Evolutionary conservation across 805 yeast species (phyloP).

Genomic region (Jamesozyma jinghongensis): DNA sequence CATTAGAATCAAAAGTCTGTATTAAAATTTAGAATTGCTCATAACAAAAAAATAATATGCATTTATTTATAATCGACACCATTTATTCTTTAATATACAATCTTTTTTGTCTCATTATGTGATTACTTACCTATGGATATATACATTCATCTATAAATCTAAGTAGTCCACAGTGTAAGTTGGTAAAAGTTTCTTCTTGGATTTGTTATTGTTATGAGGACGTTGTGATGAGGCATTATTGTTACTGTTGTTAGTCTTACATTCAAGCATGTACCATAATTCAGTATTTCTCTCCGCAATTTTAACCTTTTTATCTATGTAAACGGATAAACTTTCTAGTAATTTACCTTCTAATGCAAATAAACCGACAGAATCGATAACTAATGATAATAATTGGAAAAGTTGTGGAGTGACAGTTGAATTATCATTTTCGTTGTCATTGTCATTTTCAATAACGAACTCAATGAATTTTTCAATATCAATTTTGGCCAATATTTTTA

Average conservation of each 20-base stretch:
- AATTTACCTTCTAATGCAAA: constrained; percentile 25
- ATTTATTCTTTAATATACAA: constrained; percentile 1
- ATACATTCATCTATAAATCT: constrained; percentile 12
- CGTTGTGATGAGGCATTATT: constrained; percentile 2
- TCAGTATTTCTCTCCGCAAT: constrained; percentile 26
- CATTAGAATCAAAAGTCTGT: not conserved
- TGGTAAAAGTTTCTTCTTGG: constrained; percentile 10
- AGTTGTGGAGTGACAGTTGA: constrained; percentile 17
- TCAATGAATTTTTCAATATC: constrained; percentile 28
- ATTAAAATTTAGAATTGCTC: too few relatives aligned
- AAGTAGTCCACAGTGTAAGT: constrained; percentile 27
- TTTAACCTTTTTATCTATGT: constrained; percentile 19
- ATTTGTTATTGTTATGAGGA: constrained; percentile 4
- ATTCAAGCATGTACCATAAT: constrained; percentile 24
- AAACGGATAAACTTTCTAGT: constrained; percentile 17
- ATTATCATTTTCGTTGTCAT: constrained; percentile 1
- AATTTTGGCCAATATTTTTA: constrained; percentile 27
- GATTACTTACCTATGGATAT: not conserved
- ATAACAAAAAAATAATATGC: too few relatives aligned
- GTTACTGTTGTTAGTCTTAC: constrained; percentile 6
- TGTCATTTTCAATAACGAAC: constrained; percentile 23
- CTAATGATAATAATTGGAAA: constrained; percentile 25
- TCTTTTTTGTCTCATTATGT: not conserved
- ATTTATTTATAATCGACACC: too few relatives aligned
- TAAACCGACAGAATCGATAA: constrained; percentile 30